These are phyloP conservation scores for Fraxinus latifolia DNA, from an alignment of 305 asterid genomes.

Conservation along the genomic window DNA sequence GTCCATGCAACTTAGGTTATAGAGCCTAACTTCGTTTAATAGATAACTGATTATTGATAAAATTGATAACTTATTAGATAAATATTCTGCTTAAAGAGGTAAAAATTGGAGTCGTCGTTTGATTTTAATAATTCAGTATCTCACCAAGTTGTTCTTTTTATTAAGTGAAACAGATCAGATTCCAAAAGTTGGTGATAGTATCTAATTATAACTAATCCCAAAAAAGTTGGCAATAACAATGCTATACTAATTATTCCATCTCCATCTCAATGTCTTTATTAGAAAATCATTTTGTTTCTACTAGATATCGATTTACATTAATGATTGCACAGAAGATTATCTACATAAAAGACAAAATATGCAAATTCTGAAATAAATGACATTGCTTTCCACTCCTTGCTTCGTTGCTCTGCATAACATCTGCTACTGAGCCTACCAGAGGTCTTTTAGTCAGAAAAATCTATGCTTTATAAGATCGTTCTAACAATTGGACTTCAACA, in stretches of 20 bases:
- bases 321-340: background rate
- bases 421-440: background rate
- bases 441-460: background rate
- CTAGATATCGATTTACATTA: background rate
- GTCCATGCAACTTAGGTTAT: background rate
- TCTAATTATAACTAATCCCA: background rate
- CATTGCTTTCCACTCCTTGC: background rate
- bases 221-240: background rate
- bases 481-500: background rate
- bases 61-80: background rate
- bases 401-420: background rate
- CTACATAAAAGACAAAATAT: background rate
- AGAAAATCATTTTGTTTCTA: background rate
- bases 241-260: background rate
- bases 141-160: background rate
- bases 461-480: background rate
- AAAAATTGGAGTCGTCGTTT: background rate
- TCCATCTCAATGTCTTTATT: background rate
- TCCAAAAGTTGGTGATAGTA: background rate
- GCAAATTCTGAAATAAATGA: background rate
- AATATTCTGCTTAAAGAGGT: background rate
- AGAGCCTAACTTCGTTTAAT: background rate
- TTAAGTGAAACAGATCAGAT: background rate
- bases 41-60: background rate
- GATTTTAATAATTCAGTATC: background rate